phyloP scores from a whole-genome alignment of 2,329 filamentous ascomycete genomes.

The Fusarium sp. region DNA sequence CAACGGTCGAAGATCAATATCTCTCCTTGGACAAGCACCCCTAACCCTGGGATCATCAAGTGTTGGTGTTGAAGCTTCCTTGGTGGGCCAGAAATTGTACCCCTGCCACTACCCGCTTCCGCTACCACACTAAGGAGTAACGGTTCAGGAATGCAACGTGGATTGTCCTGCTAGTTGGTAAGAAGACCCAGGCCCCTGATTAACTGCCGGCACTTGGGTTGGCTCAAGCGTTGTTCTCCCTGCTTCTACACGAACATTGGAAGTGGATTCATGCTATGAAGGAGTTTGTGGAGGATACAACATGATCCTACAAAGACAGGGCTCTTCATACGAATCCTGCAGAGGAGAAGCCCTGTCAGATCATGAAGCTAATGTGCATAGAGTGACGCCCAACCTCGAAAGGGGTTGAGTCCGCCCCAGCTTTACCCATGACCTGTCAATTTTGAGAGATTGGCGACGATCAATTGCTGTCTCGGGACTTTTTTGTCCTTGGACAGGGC shows the following conservation, averaged over 20 bases:
- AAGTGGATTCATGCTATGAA: neutral
- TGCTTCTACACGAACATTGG: neutral
- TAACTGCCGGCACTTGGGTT: conserved; percentile 11
- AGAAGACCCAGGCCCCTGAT: neutral
- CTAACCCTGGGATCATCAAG: neutral
- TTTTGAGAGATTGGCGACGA: conserved; percentile 15
- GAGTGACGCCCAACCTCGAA: neutral
- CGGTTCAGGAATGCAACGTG: conserved; percentile 9
- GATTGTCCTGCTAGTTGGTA: neutral
- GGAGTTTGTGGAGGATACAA: neutral
- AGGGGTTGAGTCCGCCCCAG: neutral
- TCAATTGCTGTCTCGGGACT: conserved; percentile 18
- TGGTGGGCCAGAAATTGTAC: neutral
- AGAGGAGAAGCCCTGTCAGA: neutral
- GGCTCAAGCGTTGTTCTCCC: neutral
- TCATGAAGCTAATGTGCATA: neutral
- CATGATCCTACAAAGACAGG: neutral
- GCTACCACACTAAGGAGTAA: conserved; percentile 3
- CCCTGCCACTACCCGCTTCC: conserved; percentile 3
- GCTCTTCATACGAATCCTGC: neutral
- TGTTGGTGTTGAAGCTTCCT: neutral
- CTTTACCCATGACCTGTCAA: neutral
- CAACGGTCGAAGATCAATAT: conserved; percentile 24
- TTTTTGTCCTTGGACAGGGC: neutral
- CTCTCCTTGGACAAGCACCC: neutral